Conservation (phyloP, 2,329 filamentous ascomycete species). For the Septoria linicola region DNA sequence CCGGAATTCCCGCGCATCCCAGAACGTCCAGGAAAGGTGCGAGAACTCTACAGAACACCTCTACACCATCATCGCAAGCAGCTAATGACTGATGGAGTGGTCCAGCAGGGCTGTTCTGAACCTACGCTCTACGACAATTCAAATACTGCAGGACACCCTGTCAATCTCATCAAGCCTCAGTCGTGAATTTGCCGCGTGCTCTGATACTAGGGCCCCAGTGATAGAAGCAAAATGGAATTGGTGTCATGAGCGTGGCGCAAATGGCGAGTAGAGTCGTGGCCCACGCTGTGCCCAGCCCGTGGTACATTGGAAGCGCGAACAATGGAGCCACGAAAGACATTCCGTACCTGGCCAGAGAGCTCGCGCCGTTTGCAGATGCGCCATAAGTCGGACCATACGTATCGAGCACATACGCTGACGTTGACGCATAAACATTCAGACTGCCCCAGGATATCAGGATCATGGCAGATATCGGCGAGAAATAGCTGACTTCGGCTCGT, state of each 20-base stretch:
- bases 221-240: conserved; percentile 26
- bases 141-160: no score
- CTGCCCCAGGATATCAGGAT: conserved; percentile 22
- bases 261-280: conserved; percentile 43
- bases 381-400: conserved; percentile 42
- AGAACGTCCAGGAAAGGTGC: no score
- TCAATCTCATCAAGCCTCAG: background rate
- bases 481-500: conserved; percentile 38
- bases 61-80: no score
- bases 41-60: no score
- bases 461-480: conserved; percentile 35
- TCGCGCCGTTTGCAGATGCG: conserved; percentile 34
- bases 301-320: conserved; percentile 43
- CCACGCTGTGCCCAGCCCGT: conserved; percentile 41
- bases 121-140: no score
- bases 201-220: conserved; percentile 1
- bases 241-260: conserved; percentile 33
- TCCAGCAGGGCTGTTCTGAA: no score
- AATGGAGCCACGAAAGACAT: conserved; percentile 40
- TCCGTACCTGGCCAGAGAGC: conserved; percentile 35
- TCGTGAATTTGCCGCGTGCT: background rate
- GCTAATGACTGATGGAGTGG: no score
- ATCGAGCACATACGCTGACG: conserved; percentile 42
- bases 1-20: no score
- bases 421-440: conserved; percentile 34